Base-by-base conservation (phyloP, 805 yeast genomes). In the Myxozyma melibiosi region DNA sequence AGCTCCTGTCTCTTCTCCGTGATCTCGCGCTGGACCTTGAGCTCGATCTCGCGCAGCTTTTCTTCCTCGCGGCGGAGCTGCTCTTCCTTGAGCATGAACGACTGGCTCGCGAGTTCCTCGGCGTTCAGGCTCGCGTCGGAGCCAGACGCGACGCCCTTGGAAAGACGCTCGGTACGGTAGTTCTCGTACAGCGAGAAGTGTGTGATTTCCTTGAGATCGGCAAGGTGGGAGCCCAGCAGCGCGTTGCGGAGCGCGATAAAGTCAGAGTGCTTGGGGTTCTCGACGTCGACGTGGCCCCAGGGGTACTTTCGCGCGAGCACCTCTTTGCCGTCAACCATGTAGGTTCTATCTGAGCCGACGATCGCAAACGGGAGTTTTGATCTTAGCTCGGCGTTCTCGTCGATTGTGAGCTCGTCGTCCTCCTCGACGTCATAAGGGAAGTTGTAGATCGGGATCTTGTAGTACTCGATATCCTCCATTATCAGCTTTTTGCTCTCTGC, bases 161-260 rank as follows among this genome's bases (percentile, higher is more conserved):
- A 82, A 65, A 88, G 76, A 66, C 86, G 79, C 68, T 86, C 91
- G 20, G 94, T 85, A 74, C 96, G 81, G 70, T 86, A 87, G 56
- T 84, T 83, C 68, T 87, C 95, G 71, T 87, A 87, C 53, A 87
- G 73, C 71, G 83, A 77, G 65, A 84, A 88, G 66, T 86, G 90
- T 28, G 95, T 88, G 57, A 86, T 76, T 67, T 88, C 95, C 73
- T 87, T 86, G 67, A 87, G 81, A 67, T 87, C 94, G 69, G 84
- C 86, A 64, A 88, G 75, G 69, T 89, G 96, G n/a, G 91, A 81
- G 5, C 95, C 95, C 67, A 88, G 81, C 39, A 88, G 70, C 2
- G 87, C 92, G 46, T 85, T 80, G 62, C 85, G 83, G 66, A 88
- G 74, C 16, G 80, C 66, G 41, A 56, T 58, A 57, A 66, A 68